Evolutionary conservation across 2,329 filamentous ascomycete genomes (phyloP).

Genomic region (Trichoderma koningiopsis): DNA sequence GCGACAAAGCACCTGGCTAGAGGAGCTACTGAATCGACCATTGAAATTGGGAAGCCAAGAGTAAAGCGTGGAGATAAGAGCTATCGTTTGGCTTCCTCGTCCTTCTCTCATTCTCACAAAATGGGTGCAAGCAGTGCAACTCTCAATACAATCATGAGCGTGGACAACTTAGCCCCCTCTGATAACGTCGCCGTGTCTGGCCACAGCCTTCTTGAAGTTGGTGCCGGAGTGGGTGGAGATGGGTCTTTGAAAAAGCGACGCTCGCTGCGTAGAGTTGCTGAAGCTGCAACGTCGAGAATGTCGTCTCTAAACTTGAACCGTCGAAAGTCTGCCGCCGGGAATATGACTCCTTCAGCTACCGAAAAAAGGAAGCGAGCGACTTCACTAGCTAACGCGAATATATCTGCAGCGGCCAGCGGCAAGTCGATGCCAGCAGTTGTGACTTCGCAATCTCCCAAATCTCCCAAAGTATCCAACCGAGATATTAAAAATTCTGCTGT

Average conservation of each 20-base stretch:
- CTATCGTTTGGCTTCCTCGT: slow-evolving; percentile 38
- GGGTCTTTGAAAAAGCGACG: slow-evolving; percentile 18
- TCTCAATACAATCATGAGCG: slow-evolving; percentile 53
- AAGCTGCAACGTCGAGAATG: slow-evolving; percentile 21
- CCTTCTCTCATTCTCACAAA: slow-evolving; percentile 43
- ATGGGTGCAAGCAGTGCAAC: slow-evolving; percentile 50
- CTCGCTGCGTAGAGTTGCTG: slow-evolving; percentile 18
- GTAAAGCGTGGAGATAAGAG: slow-evolving; percentile 16
- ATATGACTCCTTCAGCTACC: not conserved
- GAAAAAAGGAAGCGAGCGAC: slow-evolving; percentile 9
- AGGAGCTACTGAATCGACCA: not conserved
- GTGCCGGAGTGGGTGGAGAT: not conserved
- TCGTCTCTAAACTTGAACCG: slow-evolving; percentile 18
- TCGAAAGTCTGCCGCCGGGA: slow-evolving; percentile 23
- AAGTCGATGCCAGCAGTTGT: not conserved
- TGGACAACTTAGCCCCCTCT: slow-evolving; percentile 46
- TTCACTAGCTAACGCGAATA: not conserved
- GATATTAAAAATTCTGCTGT: not conserved
- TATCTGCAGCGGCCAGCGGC: not conserved
- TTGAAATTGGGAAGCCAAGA: not conserved
- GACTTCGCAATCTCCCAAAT: not conserved
- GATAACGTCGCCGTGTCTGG: not conserved
- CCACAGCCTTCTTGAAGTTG: not conserved
- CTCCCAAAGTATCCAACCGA: slow-evolving; percentile 12
- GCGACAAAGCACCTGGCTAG: not conserved